Evolutionary conservation across 768 basidiomycete species (phyloP), one percentile per base, ranked within the genome.

Genomic region (Podaxis carcinomalis): DNA sequence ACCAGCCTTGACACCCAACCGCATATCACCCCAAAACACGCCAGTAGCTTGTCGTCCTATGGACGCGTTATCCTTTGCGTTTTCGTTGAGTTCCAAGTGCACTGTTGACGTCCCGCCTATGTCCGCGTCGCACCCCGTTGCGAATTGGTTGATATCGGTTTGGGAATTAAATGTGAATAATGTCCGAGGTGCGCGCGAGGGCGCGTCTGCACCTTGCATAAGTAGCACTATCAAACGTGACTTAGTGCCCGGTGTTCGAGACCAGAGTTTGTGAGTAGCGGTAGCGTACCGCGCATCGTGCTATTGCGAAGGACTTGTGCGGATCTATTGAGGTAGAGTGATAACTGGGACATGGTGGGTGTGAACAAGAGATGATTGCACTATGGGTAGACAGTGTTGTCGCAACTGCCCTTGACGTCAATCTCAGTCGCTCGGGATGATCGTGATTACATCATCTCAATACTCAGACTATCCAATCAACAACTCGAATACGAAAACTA

Each of bases 81-180:
- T 75, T 59, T 79, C 75, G 67, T 89, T 87, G 39, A 94, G 73
- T 51, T 84, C 86, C n/a, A 96, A 77, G 64, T 90, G 71, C n/a
- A 86, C 88, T 0, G 89, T 86, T 3, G 92, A 90, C 25, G 82
- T 81, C 5, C 94, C 92, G 5, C 95, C 95, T 47, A 95, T 88
- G 73, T 98, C 96, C 0, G 80, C 79, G 72, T 98, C 96, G 64
- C 89, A 92, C 2, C 95, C 95, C 0, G 83, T 83, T 0, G 88
- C 90, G 63, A 87, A 87, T n/a, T 83, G 77, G 3, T 78, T 64
- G 51, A 92, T 68, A 63, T 89, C 85, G 23, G 81, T 77, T 16
- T 67, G 74, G 0, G 83, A 78, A 66, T 88, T 85, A 72, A 94
- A 83, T 5, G 79, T 78, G 68, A 85, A 86, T 53, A 95, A 79